phyloP scores from a whole-genome alignment of 2,329 filamentous ascomycete species.

The Ambrosiella xylebori region DNA sequence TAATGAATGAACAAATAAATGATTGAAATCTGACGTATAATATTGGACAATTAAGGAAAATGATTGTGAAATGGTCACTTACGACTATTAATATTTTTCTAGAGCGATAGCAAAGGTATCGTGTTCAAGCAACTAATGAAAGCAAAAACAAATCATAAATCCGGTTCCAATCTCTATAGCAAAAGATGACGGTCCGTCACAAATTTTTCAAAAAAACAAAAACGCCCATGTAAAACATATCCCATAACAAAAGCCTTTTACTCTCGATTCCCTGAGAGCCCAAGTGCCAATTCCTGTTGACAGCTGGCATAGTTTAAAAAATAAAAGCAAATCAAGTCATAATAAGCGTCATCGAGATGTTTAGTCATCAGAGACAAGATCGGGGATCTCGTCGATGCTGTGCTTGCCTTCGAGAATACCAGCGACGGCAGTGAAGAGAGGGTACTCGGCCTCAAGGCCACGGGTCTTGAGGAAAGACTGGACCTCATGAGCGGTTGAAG shows the following conservation, averaged over 20 bases:
- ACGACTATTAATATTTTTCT: not conserved
- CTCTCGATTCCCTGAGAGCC: conserved; percentile 10
- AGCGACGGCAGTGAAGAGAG: conserved; percentile 79
- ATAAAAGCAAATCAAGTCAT: conserved; percentile 6
- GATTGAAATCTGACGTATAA: no score
- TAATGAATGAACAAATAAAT: no score
- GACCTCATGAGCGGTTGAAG: conserved; percentile 78
- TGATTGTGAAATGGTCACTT: not conserved
- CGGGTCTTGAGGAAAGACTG: conserved; percentile 70
- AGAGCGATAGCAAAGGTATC: conserved; percentile 8
- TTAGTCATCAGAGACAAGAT: conserved; percentile 33
- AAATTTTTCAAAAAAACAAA: not conserved
- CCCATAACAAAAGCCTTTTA: conserved; percentile 10
- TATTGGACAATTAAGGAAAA: not conserved
- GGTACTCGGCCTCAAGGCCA: conserved; percentile 67
- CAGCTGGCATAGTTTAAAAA: conserved; percentile 2
- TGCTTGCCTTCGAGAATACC: conserved; percentile 57
- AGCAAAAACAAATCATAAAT: conserved; percentile 2
- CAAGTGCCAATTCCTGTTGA: conserved; percentile 11
- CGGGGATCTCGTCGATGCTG: conserved; percentile 65
- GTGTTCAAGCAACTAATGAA: conserved; percentile 1
- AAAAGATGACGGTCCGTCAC: not conserved
- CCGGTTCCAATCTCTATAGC: not conserved
- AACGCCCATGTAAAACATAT: conserved; percentile 4
- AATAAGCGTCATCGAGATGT: not conserved